Evolutionary conservation across 495 filamentous ascomycete species (phyloP), one percentile per base, ranked within the genome.

Genomic region (Xylaria scruposa): DNA sequence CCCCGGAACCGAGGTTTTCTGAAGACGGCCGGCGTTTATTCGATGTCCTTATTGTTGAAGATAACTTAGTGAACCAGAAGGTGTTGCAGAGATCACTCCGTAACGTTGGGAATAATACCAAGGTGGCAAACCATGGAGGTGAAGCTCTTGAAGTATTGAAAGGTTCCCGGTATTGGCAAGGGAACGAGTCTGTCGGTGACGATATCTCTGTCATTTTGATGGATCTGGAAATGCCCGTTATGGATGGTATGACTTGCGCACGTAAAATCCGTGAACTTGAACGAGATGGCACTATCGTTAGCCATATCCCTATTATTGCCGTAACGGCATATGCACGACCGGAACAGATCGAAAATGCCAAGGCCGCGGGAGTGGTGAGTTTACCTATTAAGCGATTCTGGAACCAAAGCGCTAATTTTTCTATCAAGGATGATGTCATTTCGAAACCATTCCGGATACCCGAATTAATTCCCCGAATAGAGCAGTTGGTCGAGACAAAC

Each of bases 191-290:
- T 31, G 75, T 79, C 1, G 79, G 77, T 10, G 70, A 73, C 21
- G 80, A 86, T 69, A 83, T 94, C 4, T 88, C 88, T 61, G 87
- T 94, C 54, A 88, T 95, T 24, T 77, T 95, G 17, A 94, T 94
- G 93, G 93, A 96, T 73, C 85, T 94, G 67, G 93, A 95, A 76
- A 95, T 95, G 93, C 93, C 93, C 0, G 86, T 95, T 33, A 95
- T 95, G 93, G 92, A 95, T 77, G 93, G 93, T 66, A 87, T 91
- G 75, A 89, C 87, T n/a, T 93, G 92, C 67, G 90, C 92, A 19
- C 80, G 84, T 46, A 86, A 85, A 70, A 94, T 97, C 63, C 86
- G 93, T 0, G 83, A 89, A 72, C 83, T 92, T 70, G 90, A 93
- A 75, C 72, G 69, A 51, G 74, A 80, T 67, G 89, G 87, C 4